Base-by-base conservation (phyloP, 116 monocot species). In the Iris pallida region DNA sequence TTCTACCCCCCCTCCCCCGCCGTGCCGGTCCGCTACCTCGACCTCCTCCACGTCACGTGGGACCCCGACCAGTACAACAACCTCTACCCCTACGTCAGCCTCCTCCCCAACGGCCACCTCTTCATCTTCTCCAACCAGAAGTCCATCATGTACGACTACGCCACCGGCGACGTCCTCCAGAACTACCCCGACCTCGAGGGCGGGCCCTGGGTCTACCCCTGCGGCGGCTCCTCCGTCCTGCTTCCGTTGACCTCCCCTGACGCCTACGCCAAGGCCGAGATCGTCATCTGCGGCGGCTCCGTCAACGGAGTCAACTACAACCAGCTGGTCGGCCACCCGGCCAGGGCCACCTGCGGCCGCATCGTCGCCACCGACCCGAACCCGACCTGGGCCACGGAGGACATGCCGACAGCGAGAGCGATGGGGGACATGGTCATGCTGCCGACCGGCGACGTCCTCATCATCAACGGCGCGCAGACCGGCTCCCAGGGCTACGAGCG, bases 381-480 rank as follows among this genome's bases (percentile, higher is more conserved):
- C 44, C 54, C 88, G 43, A 58, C 41, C 3, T 92, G 92, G 92
- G 57, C 63, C 0, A 4, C 77, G 45, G 88, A 92, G 57, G 79
- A 74, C 8, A 92, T 92, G 92, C 88, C 92, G 15, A 68, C 61
- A 15, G 79, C 71, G 15, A 66, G 92, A 51, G 74, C 85, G 55
- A 88, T 92, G 92, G 92, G 92, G 11, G 92, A 92, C 72, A 85
- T 92, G 92, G 78, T 92, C 30, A 64, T 92, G 63, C 73, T 92
- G 1, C 92, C 92, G 4, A 85, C 88, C 0, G 88, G 88, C 0
- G 92, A 92, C 0, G 65, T 92, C 0, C 65, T 88, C 20, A 59
- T 92, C 51, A 74, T 92, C 49, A 92, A 92, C 77, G 92, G 92
- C 2, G 92, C 92, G 2, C 59, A 65, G 68, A 61, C 78, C 54